These are phyloP conservation scores for Hirsutella rhossiliensis DNA, from an alignment of 2,329 filamentous ascomycete genomes.

Conservation along the genomic window DNA sequence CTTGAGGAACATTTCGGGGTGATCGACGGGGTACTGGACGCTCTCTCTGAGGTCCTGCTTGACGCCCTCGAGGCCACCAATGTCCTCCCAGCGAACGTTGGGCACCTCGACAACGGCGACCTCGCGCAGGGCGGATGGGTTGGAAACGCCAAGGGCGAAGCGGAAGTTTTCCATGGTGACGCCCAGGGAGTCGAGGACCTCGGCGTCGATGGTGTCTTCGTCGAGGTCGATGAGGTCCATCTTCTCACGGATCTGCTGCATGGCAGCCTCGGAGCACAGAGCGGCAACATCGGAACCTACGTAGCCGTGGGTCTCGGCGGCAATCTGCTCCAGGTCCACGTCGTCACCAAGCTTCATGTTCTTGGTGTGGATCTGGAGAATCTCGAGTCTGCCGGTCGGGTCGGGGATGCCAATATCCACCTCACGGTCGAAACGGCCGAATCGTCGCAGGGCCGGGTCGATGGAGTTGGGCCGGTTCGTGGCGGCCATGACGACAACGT, in stretches of 20 bases:
- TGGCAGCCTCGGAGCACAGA: constrained; percentile 95
- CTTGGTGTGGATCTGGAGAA: constrained; percentile 99
- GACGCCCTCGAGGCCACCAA: constrained; percentile 94
- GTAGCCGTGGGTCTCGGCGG: constrained; percentile 95
- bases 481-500: constrained; percentile 97
- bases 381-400: constrained; percentile 95
- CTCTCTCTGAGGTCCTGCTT: constrained; percentile 99
- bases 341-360: constrained; percentile 99
- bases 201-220: constrained; percentile 96
- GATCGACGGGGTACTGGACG: constrained; percentile 97
- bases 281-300: constrained; percentile 97
- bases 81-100: constrained; percentile 99
- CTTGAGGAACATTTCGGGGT: constrained; percentile 99
- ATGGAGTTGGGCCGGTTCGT: constrained; percentile 99
- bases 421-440: constrained; percentile 97
- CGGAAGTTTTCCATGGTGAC: constrained; percentile 99
- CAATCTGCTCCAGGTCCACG: constrained; percentile 93
- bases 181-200: constrained; percentile 94
- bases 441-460: constrained; percentile 91
- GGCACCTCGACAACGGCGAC: constrained; percentile 98
- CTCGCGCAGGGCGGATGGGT: constrained; percentile 96
- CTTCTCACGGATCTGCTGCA: constrained; percentile 99
- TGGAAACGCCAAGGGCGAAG: constrained; percentile 93
- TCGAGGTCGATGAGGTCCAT: constrained; percentile 99
- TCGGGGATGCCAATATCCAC: constrained; percentile 98